Percentiles rank a stretch among this genome's conserved stretches.
Evolutionary conservation across 257 asterid genomes (phyloP).

Genomic region (Forsythia suspensa): DNA sequence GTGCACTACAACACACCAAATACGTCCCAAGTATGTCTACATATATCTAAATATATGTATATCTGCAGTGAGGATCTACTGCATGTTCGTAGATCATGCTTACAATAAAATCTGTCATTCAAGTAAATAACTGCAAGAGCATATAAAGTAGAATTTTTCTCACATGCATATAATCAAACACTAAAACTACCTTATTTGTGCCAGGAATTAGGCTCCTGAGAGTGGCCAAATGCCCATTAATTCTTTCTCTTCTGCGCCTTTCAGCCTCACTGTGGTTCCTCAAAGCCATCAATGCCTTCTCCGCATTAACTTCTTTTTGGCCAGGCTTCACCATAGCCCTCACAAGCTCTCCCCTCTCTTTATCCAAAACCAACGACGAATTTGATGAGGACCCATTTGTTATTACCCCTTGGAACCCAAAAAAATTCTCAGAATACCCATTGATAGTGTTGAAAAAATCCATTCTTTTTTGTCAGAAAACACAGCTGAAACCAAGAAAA

Average conservation of each 20-base stretch:
- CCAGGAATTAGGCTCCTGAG: conserved; percentile 74
- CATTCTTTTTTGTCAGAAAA: conserved; percentile 30
- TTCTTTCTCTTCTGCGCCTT: conserved; percentile 77
- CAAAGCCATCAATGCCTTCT: conserved; percentile 75
- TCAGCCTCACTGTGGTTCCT: conserved; percentile 87
- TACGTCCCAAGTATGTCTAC: background rate
- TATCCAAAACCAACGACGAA: conserved; percentile 57
- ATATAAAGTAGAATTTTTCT: background rate
- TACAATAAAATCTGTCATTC: background rate
- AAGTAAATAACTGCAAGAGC: background rate
- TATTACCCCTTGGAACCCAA: conserved; percentile 40
- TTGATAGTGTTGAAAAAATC: conserved; percentile 40
- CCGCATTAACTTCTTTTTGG: conserved; percentile 46
- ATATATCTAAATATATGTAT: background rate
- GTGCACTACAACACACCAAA: background rate
- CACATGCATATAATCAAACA: background rate
- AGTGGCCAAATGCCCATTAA: conserved; percentile 71
- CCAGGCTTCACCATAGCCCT: conserved; percentile 50
- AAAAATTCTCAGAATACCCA: conserved; percentile 39
- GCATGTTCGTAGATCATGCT: background rate
- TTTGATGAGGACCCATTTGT: conserved; percentile 40
- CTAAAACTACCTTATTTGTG: conserved; percentile 53
- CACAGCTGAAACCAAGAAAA: conserved; percentile 24
- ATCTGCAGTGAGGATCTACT: background rate
- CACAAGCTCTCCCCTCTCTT: conserved; percentile 65